Conservation (phyloP, 1,139 yeast species). For the Scheffersomyces cryptocercus region DNA sequence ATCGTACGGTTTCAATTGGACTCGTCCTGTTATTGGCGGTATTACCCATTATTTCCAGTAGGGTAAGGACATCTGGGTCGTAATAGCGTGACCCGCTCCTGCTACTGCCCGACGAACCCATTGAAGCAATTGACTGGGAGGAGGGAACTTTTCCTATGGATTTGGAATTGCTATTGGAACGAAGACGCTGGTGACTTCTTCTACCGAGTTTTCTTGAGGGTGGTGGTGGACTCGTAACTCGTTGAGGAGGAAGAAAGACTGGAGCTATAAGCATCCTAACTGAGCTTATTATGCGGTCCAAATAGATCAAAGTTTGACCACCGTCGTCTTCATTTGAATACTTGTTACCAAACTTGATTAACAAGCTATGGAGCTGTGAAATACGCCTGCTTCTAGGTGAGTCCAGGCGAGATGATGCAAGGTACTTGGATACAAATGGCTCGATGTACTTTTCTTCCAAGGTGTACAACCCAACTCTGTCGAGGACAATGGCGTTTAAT, state of each 20-base stretch:
- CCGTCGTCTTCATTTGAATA: neutral
- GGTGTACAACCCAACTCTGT: conserved; percentile 4
- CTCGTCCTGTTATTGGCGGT: too few relatives aligned
- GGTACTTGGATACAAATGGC: conserved; percentile 8
- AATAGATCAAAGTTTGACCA: neutral
- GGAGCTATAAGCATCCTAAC: neutral
- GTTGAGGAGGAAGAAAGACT: neutral
- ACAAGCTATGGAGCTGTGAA: neutral
- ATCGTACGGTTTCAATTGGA: too few relatives aligned
- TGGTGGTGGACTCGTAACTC: too few relatives aligned
- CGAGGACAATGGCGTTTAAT: conserved; percentile 7
- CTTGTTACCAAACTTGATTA: neutral
- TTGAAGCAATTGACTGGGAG: too few relatives aligned
- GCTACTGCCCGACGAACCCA: too few relatives aligned
- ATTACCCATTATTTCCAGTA: too few relatives aligned
- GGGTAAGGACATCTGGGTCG: too few relatives aligned
- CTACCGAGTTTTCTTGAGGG: too few relatives aligned
- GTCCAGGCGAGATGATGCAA: neutral
- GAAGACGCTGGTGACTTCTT: too few relatives aligned
- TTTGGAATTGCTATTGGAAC: too few relatives aligned
- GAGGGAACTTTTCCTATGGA: too few relatives aligned
- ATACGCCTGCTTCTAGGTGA: neutral
- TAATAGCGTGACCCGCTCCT: too few relatives aligned
- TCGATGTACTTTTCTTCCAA: conserved; percentile 7
- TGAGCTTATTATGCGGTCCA: neutral